Percentiles rank a stretch among this genome's conserved stretches.
phyloP scores from a whole-genome alignment of 257 asterid species.

The Nicotiana otophora region DNA sequence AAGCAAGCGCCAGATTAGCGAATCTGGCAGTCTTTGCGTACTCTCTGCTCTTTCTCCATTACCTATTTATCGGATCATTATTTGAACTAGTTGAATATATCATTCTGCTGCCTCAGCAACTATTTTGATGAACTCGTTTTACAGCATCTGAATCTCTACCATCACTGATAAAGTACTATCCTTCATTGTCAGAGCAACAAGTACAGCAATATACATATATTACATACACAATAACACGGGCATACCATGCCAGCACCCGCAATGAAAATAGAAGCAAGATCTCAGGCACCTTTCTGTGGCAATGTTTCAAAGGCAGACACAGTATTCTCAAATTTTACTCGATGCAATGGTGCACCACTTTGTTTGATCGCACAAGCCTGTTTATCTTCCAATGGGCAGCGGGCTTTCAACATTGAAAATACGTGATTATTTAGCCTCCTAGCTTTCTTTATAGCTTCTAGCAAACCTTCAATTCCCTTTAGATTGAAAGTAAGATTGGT shows the following conservation, averaged over 20 bases:
- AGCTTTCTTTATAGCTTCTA: slow-evolving; percentile 95
- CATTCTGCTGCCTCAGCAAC: neutral
- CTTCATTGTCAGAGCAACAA: neutral
- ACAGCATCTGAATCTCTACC: neutral
- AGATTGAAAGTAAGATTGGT: slow-evolving; percentile 6
- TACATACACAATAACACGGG: neutral
- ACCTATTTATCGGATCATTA: neutral
- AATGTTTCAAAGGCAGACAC: slow-evolving; percentile 93
- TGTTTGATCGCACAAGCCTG: slow-evolving; percentile 96
- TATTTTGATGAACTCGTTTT: neutral
- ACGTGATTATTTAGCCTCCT: slow-evolving; percentile 83
- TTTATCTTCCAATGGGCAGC: slow-evolving; percentile 95
- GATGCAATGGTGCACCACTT: slow-evolving; percentile 87
- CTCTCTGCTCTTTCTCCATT: neutral
- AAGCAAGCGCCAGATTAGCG: neutral
- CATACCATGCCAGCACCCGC: neutral
- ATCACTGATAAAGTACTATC: neutral
- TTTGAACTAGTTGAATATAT: neutral
- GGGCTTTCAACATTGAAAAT: slow-evolving; percentile 86
- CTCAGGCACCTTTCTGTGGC: slow-evolving; percentile 87
- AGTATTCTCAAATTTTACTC: slow-evolving; percentile 83
- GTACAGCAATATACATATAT: neutral
- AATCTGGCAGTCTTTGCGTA: neutral
- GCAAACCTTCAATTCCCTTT: slow-evolving; percentile 54
- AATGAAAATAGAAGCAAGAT: neutral